Conservation (phyloP, 139 green algal genomes). For the Coccomyxa sp. region DNA sequence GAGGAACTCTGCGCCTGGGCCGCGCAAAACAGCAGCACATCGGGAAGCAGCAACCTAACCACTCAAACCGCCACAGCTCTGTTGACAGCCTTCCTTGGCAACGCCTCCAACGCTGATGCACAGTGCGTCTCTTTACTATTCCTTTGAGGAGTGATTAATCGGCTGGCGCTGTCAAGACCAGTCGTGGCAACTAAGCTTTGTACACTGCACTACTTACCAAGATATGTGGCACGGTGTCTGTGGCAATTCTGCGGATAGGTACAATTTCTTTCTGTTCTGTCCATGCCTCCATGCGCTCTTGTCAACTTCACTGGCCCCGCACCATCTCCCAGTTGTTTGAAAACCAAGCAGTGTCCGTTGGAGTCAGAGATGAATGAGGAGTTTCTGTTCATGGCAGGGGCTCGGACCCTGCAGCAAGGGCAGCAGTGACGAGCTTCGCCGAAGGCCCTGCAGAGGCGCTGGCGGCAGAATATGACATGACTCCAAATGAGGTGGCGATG, state of each 20-base stretch:
- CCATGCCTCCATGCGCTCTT: too few species aligned
- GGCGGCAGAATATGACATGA: conserved; percentile 8
- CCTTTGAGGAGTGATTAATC: too few species aligned
- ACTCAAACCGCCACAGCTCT: neutral
- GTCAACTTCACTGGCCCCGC: too few species aligned
- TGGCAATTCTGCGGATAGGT: too few species aligned
- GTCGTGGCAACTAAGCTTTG: too few species aligned
- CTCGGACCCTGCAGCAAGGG: neutral
- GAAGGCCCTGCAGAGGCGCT: neutral
- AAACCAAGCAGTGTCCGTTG: too few species aligned
- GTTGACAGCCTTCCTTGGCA: neutral
- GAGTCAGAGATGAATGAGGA: neutral
- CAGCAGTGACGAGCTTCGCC: neutral
- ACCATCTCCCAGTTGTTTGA: too few species aligned
- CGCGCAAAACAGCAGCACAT: too few species aligned
- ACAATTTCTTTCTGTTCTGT: too few species aligned
- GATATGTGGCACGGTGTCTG: too few species aligned
- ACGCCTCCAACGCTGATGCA: neutral
- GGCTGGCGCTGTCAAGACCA: too few species aligned
- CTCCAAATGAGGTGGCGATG: neutral
- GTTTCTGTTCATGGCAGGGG: neutral
- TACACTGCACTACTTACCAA: too few species aligned
- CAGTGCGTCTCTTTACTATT: neutral
- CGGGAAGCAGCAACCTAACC: neutral
- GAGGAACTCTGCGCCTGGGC: neutral